These are phyloP conservation scores for Didymella keratinophila DNA, from an alignment of 2,329 filamentous ascomycete species.

Conservation along the genomic window DNA sequence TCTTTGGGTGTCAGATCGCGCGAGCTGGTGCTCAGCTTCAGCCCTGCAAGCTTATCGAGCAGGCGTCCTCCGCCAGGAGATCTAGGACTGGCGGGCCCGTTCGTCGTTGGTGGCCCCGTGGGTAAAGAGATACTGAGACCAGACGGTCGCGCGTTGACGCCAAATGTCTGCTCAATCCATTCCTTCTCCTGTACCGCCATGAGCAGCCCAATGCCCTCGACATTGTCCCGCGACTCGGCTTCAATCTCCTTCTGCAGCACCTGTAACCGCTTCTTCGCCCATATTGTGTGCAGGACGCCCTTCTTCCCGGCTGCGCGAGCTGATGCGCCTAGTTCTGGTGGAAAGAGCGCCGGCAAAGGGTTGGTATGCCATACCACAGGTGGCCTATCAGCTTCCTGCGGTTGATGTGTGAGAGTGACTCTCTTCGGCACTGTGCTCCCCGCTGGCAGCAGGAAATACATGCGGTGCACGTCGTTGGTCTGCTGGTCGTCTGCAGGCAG, in stretches of 20 bases:
- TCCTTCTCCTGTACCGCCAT: constrained; percentile 85
- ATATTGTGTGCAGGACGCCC: constrained; percentile 87
- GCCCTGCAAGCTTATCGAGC: constrained; percentile 79
- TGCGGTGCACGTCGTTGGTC: constrained; percentile 63
- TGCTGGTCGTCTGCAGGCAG: constrained; percentile 69
- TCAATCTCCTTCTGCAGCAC: constrained; percentile 80
- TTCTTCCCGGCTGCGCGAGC: constrained; percentile 73
- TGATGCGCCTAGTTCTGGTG: constrained; percentile 74
- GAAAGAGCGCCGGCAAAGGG: constrained; percentile 86
- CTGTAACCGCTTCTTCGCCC: constrained; percentile 82
- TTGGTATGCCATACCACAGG: constrained; percentile 69
- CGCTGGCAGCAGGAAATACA: constrained; percentile 83
- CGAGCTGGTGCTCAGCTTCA: constrained; percentile 78
- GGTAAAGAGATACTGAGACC: constrained; percentile 50
- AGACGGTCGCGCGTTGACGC: constrained; percentile 59
- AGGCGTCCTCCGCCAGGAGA: constrained; percentile 73
- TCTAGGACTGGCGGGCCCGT: constrained; percentile 67
- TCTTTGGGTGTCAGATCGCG: constrained; percentile 65
- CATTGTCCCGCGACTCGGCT: constrained; percentile 74
- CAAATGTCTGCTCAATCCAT: constrained; percentile 87
- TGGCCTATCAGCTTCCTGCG: constrained; percentile 54
- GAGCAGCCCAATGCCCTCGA: constrained; percentile 81
- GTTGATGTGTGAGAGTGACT: constrained; percentile 68
- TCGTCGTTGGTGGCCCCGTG: constrained; percentile 51
- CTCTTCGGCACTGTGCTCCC: constrained; percentile 74